Conservation (phyloP, 1,139 yeast genomes). For the Candida smagusa region DNA sequence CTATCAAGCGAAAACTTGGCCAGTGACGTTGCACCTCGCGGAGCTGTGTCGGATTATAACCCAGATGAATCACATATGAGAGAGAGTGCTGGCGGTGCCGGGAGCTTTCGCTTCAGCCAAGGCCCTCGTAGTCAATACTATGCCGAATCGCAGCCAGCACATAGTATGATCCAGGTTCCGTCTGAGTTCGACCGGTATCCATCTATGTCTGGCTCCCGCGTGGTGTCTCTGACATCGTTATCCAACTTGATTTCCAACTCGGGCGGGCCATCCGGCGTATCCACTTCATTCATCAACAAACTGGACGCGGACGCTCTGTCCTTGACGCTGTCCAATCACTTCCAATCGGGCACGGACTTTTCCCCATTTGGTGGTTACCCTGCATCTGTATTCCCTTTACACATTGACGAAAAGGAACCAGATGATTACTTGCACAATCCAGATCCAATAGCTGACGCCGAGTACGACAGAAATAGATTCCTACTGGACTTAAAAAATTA, state of each 20-base stretch:
- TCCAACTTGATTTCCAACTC: conserved; percentile 11
- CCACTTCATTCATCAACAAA: conserved; percentile 14
- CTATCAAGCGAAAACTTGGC: conserved; percentile 27
- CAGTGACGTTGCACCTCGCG: conserved; percentile 13
- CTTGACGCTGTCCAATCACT: conserved; percentile 12
- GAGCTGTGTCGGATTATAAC: neutral
- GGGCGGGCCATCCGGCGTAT: conserved; percentile 14
- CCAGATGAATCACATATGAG: neutral
- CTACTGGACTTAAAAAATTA: conserved; percentile 22
- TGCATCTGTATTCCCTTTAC: conserved; percentile 27
- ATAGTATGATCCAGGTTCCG: conserved; percentile 33
- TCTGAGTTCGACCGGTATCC: conserved; percentile 61
- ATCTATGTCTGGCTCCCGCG: conserved; percentile 46
- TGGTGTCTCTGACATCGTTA: conserved; percentile 43
- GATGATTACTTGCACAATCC: conserved; percentile 32
- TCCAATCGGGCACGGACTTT: conserved; percentile 15
- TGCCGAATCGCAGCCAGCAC: conserved; percentile 1
- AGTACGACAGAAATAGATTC: conserved; percentile 26
- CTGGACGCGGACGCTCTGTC: conserved; percentile 13
- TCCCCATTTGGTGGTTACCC: conserved; percentile 33
- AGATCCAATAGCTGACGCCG: conserved; percentile 29
- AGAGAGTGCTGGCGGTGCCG: neutral
- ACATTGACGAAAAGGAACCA: conserved; percentile 29
- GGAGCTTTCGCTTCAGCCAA: neutral
- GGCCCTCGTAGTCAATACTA: conserved; percentile 1